Evolutionary conservation across 73 alveolate species (phyloP), one percentile per base, ranked within the genome.

Genomic region (Paramecium tetraurelia): DNA sequence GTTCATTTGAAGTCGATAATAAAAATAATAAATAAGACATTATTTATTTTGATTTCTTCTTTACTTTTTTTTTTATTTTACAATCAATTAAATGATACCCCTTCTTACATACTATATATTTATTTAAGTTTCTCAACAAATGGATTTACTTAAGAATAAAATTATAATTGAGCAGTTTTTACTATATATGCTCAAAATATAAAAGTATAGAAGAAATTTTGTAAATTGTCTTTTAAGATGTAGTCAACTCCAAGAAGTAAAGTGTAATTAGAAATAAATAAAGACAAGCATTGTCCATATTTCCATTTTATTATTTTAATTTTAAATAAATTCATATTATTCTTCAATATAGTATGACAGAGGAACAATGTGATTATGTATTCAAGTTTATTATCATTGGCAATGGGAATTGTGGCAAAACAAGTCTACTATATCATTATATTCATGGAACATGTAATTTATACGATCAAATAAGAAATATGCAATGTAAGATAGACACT

Each of bases 351-450:
- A 63, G 8, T 10, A 72, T 72, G 59, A n/a, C 59, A 16, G 40
- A 31, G 36, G 46, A 70, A 31, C 57, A 59, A 11, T 22, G 35
- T 59, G 86, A 71, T 71, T 71, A 33, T 71, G 12, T 75, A 16
- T 75, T 75, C 59, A 29, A 75, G 33, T 36, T 75, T 40, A 75
- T 75, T 36, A 36, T 75, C 11, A 40, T 75, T 36, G 87, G 87
- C 16, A 75, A 75, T 75, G 69, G 87, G 18, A 75, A 33, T 75
- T 16, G 36, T 16, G 87, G 69, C 5, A 75, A 75, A 75, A 14
- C 87, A 14, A 75, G 68, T 18, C 48, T 75, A 4, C 21, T 75
- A 33, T 75, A 75, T 35, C 24, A 36, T 12, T 33, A 33, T 11
- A 24, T 75, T 16, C 58, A 33, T 36, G 48, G 48, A 10, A n/a